Conservation (phyloP, 768 basidiomycete species). For the Russula compacta region DNA sequence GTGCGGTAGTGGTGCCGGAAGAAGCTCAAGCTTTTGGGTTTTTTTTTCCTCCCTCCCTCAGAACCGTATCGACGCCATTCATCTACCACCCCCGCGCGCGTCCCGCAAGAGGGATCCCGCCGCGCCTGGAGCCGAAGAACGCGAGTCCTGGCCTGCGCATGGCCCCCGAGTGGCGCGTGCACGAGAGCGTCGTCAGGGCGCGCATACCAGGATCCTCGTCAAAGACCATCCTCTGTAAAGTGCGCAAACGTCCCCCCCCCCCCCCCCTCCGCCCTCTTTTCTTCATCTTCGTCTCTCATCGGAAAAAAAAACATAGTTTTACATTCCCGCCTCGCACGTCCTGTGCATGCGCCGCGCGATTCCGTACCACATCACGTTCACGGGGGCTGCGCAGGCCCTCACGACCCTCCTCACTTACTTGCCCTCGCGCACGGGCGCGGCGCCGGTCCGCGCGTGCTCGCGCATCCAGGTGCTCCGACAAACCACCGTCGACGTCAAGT, state of each 20-base stretch:
- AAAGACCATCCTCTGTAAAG: slow-evolving; percentile 1
- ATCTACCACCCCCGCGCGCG: slow-evolving; percentile 58
- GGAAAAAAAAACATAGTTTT: slow-evolving; percentile 27
- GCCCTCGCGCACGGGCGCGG: slow-evolving; percentile 33
- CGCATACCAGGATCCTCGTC: not conserved
- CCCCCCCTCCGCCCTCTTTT: no score
- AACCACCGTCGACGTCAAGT: slow-evolving; percentile 55
- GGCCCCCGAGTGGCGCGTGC: slow-evolving; percentile 42
- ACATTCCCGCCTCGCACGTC: slow-evolving; percentile 50
- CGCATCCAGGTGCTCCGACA: slow-evolving; percentile 59
- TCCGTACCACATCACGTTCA: slow-evolving; percentile 57
- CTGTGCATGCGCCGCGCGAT: slow-evolving; percentile 51
- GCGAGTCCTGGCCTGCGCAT: slow-evolving; percentile 34
- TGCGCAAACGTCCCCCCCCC: no score
- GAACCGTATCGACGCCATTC: slow-evolving; percentile 51
- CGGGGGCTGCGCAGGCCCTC: slow-evolving; percentile 47
- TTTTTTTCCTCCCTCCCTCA: slow-evolving; percentile 20
- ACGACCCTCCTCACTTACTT: slow-evolving; percentile 51
- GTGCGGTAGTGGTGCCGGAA: not conserved
- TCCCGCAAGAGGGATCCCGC: slow-evolving; percentile 44
- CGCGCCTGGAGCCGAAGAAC: slow-evolving; percentile 29
- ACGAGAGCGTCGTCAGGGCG: slow-evolving; percentile 31
- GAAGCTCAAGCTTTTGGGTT: not conserved
- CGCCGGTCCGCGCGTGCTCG: slow-evolving; percentile 32
- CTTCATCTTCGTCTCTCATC: not conserved